A percentile compares a stretch with the other conserved stretches of the same genome.
Evolutionary conservation across 1,284 basidiomycete genomes (phyloP).

Genomic region (Microbotryum saponariae): DNA sequence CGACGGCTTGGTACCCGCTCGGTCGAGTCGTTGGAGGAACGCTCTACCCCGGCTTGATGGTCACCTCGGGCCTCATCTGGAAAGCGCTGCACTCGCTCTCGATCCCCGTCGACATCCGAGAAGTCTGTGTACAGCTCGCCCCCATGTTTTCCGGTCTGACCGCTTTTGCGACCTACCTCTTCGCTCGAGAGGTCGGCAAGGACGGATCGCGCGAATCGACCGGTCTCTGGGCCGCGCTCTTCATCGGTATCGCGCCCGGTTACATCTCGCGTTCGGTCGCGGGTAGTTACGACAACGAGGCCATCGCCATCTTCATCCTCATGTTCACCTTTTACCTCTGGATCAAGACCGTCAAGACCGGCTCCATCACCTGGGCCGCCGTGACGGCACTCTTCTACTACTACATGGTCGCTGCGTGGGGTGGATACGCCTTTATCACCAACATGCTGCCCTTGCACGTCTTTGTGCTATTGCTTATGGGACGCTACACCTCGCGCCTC

Average conservation of each 20-base stretch:
- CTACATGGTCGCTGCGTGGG: conserved; percentile 99
- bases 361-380: conserved; percentile 85
- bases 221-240: conserved; percentile 91
- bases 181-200: conserved; percentile 77
- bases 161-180: conserved; percentile 55
- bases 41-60: conserved; percentile 96
- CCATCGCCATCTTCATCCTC: conserved; percentile 98
- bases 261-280: conserved; percentile 99
- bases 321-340: conserved; percentile 98
- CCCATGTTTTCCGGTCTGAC: conserved; percentile 95
- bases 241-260: conserved; percentile 93
- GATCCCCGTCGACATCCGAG: conserved; percentile 94
- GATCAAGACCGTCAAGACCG: conserved; percentile 94
- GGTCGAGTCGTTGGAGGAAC: conserved; percentile 97
- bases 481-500: conserved; percentile 83
- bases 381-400: conserved; percentile 94
- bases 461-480: conserved; percentile 89
- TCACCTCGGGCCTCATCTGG: conserved; percentile 93
- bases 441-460: conserved; percentile 99
- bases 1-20: conserved; percentile 83
- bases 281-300: conserved; percentile 99
- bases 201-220: conserved; percentile 58
- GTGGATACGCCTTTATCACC: conserved; percentile 99
- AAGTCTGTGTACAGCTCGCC: conserved; percentile 93
- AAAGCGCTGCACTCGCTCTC: conserved; percentile 78